phyloP scores from a whole-genome alignment of 208 protist species.

The Balamuthia mandrillaris region DNA sequence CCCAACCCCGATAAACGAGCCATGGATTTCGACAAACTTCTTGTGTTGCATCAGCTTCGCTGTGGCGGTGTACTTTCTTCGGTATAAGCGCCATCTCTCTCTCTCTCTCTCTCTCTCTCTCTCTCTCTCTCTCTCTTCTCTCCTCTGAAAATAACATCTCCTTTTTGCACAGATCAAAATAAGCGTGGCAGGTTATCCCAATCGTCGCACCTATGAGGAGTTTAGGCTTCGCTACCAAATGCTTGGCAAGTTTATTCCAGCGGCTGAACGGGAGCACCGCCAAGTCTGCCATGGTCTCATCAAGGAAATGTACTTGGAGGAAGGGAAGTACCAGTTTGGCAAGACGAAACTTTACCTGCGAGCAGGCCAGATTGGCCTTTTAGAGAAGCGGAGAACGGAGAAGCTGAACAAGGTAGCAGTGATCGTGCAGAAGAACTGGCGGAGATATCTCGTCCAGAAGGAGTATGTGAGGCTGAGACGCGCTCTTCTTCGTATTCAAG shows the following conservation, averaged over 20 bases:
- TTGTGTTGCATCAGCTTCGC: not conserved
- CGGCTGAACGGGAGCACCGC: conserved; percentile 16
- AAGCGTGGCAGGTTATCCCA: not conserved
- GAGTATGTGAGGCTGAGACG: too few relatives aligned
- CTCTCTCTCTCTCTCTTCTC: not conserved
- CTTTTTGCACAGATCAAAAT: not conserved
- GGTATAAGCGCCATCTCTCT: not conserved
- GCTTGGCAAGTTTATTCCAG: not conserved
- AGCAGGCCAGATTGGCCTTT: conserved; percentile 4
- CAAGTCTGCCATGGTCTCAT: not conserved
- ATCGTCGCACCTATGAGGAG: not conserved
- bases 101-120: not conserved
- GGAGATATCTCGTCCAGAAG: too few relatives aligned
- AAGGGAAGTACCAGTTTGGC: conserved; percentile 1
- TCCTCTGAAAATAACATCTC: not conserved
- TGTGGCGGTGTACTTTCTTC: conserved; percentile 16
- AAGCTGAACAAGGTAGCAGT: conserved; percentile 5
- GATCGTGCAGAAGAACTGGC: conserved; percentile 38
- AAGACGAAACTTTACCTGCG: conserved; percentile 21
- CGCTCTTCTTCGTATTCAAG: too few relatives aligned
- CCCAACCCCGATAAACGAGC: conserved; percentile 4
- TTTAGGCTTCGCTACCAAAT: not conserved
- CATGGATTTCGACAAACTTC: not conserved
- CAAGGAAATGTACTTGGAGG: not conserved
- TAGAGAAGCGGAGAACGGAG: conserved; percentile 21